phyloP scores from a whole-genome alignment of 208 protist species.

The Wallacemonas sp. region DNA sequence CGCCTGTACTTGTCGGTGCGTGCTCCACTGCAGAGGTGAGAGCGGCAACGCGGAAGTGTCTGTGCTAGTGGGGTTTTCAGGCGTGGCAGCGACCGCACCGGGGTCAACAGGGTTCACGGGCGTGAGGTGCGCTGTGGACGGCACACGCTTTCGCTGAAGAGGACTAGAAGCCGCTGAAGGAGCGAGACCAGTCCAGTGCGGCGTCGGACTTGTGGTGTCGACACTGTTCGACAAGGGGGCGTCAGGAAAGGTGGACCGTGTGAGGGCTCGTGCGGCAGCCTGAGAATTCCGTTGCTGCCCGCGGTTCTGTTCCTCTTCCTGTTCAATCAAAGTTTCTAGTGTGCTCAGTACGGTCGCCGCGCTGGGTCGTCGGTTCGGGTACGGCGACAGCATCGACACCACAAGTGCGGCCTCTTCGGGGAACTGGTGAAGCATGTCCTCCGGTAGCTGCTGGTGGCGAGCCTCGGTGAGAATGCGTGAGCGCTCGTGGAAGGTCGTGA shows the following conservation, averaged over 20 bases:
- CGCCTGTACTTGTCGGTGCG: too few species aligned
- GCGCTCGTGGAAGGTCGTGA: conserved; percentile 73
- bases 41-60: too few species aligned
- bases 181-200: too few species aligned
- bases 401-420: conserved; percentile 56
- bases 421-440: conserved; percentile 26
- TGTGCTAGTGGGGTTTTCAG: too few species aligned
- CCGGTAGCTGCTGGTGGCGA: conserved; percentile 34
- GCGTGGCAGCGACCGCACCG: too few species aligned
- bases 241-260: background rate
- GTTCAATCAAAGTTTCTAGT: background rate
- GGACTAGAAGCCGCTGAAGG: too few species aligned
- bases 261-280: background rate
- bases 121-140: too few species aligned
- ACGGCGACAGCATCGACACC: conserved; percentile 34
- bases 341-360: conserved; percentile 28
- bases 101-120: too few species aligned
- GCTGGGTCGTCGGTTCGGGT: conserved; percentile 8
- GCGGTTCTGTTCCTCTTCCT: conserved; percentile 1
- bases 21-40: too few species aligned
- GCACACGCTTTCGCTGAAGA: too few species aligned
- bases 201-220: too few species aligned
- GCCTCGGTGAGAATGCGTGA: conserved; percentile 59
- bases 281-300: background rate
- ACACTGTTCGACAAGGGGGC: too few species aligned